Percentiles rank a stretch among this genome's conserved stretches.
phyloP scores from a whole-genome alignment of 495 filamentous ascomycete species.

The Talaromyces adpressus region DNA sequence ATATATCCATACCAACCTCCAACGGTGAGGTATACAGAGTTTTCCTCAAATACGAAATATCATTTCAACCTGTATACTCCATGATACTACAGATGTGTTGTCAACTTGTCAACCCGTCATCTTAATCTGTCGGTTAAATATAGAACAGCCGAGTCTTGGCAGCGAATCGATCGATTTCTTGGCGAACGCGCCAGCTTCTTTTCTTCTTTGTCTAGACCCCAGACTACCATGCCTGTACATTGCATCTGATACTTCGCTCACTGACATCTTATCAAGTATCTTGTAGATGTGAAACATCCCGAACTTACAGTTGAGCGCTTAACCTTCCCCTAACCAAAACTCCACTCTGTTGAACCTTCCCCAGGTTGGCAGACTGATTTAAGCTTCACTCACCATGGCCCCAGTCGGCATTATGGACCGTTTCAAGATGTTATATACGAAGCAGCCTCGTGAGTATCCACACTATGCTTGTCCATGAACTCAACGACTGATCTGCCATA shows the following conservation, averaged over 20 bases:
- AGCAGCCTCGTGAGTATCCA: slow-evolving; percentile 24
- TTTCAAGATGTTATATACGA: slow-evolving; percentile 31
- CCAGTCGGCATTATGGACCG: slow-evolving; percentile 29
- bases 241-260: neutral
- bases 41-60: neutral
- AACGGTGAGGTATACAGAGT: neutral
- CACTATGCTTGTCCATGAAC: neutral
- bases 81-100: neutral
- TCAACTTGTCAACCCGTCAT: neutral
- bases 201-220: neutral
- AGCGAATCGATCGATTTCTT: neutral
- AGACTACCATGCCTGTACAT: neutral
- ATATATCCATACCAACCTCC: neutral
- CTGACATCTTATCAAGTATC: too few relatives aligned
- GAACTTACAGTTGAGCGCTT: neutral
- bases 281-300: neutral
- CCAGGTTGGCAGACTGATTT: neutral
- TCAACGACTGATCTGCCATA: neutral
- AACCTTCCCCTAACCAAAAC: neutral
- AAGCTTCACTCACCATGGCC: slow-evolving; percentile 22
- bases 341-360: neutral
- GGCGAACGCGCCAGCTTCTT: slow-evolving; percentile 2
- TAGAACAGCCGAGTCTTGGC: slow-evolving; percentile 1
- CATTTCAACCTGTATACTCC: neutral
- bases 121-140: neutral